Base-by-base conservation (phyloP, 176 grass and related monocot genomes). In the Pontederia crassipes region DNA sequence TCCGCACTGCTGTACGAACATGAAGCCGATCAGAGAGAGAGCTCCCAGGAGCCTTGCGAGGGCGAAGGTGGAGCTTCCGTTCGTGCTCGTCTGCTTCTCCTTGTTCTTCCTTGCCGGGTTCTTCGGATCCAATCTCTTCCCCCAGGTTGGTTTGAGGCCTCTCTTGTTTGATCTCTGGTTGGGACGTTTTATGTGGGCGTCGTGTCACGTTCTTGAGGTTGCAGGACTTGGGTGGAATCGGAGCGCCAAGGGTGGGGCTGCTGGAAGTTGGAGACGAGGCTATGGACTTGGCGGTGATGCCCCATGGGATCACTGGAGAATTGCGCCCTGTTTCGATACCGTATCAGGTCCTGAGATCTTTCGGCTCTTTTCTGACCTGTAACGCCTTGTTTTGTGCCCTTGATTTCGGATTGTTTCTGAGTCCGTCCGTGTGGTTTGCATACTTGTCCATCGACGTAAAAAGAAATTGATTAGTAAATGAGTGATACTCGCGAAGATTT, bases 221-320 rank as follows among this genome's bases (percentile, higher is more conserved):
- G 28, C 5, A 16, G 35, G 12, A 32, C 9, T 20, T 67, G 4
- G 24, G 17, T 13, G 67, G 2, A 35, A 11, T 18, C 18, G 48
- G 52, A 26, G 12, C 8, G 48, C 20, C 11, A 11, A 1, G 49
- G 27, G 14, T 24, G 16, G 29, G 12, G 48, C 20, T 53, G 48
- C 11, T 32, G 28, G 27, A 60, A 15, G 57, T 14, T 13, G 28
- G 27, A 15, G 26, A 12, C 12, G 64, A 66, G 26, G 49, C 11
- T 11, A 11, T n/a, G 12, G 26, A 48, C 28, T 48, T 59, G 18
- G 17, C 9, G 49, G 17, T 13, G 5, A 12, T 64, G 29, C 32
- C 59, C 1, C 50, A 64, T 64, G 71, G 71, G 17, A n/a, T 15
- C 15, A 63, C 70, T 28, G 70, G 49, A 45, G 58, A 73, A 20